Evolutionary conservation across 2,329 filamentous ascomycete species (phyloP), one percentile per base, ranked within the genome.

Genomic region (Bipolaris zeicola): DNA sequence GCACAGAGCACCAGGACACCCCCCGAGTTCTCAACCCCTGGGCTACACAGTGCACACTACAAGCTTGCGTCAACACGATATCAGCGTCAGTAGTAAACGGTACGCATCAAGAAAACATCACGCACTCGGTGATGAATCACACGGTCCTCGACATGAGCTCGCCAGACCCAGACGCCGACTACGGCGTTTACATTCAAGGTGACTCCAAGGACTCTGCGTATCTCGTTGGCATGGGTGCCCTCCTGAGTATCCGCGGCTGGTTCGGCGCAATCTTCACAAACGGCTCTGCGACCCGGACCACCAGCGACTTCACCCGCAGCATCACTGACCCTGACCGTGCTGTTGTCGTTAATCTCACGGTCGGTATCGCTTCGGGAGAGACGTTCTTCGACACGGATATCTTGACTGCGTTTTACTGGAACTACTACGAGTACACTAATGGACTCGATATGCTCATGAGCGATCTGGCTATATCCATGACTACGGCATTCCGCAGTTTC

Each of bases 331-430:
- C 55, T 18, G 58, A 61, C 38, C 58, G 58, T 1, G 58, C 61
- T 8, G 55, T 57, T 10, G 55, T 63, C 13, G 58, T 63, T 6
- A 61, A 59, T 24, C 61, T 63, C 20, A 63, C 61, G 26, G 61
- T 61, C 20, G 55, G 61, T 6, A 59, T 61, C 24, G 59, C 60
- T 5, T 60, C 60, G 14, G 60, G 60, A 16, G 60, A 60, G 49
- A 62, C 60, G 3, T 60, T 62, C 31, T 62, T 62, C 39, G 60
- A 60, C 34, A 60, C 50, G 3, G 60, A 62, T 24, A 57, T 62
- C 16, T 38, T 60, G n/a, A 62, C 57, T 0, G 60, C 60, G 8
- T 62, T 62, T 37, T 62, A 62, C 50, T 62, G 57, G 60, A 60
- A 62, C 34, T 60, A 60, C 38, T 62, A 60, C 39, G 57, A 60